Conservation (phyloP, 805 yeast genomes). For the Barnettozyma siamensis region DNA sequence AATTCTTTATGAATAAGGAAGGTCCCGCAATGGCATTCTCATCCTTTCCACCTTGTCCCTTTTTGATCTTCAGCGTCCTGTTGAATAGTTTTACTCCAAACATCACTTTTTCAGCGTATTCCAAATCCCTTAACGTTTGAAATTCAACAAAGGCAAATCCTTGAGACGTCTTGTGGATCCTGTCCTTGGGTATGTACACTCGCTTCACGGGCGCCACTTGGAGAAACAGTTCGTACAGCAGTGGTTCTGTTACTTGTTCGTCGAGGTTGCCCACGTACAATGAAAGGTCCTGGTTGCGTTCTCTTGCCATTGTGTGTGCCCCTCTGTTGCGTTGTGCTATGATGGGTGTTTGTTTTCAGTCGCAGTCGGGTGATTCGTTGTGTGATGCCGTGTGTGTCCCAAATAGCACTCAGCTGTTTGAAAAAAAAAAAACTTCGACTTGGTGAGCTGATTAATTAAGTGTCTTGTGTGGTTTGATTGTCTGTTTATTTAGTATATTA, state of each 20-base stretch:
- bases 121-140: conserved; percentile 51
- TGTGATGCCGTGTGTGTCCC: no score
- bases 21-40: conserved; percentile 38
- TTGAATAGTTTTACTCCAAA: conserved; percentile 59
- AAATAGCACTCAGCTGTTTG: no score
- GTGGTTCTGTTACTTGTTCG: conserved; percentile 59
- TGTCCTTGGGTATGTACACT: conserved; percentile 75
- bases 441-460: no score
- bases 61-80: conserved; percentile 52
- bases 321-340: no score
- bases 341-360: not conserved
- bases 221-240: conserved; percentile 74
- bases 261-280: conserved; percentile 82
- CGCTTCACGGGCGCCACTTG: conserved; percentile 77
- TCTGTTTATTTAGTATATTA: no score
- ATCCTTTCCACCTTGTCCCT: conserved; percentile 32
- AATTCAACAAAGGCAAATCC: conserved; percentile 90
- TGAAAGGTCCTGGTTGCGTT: conserved; percentile 56
- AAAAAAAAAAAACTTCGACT: no score
- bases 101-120: conserved; percentile 58
- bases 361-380: no score
- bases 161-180: conserved; percentile 62
- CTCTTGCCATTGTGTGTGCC: conserved; percentile 21
- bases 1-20: conserved; percentile 61
- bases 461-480: no score